phyloP scores from a whole-genome alignment of 1,284 basidiomycete genomes.

The Rhodotorula sp. region DNA sequence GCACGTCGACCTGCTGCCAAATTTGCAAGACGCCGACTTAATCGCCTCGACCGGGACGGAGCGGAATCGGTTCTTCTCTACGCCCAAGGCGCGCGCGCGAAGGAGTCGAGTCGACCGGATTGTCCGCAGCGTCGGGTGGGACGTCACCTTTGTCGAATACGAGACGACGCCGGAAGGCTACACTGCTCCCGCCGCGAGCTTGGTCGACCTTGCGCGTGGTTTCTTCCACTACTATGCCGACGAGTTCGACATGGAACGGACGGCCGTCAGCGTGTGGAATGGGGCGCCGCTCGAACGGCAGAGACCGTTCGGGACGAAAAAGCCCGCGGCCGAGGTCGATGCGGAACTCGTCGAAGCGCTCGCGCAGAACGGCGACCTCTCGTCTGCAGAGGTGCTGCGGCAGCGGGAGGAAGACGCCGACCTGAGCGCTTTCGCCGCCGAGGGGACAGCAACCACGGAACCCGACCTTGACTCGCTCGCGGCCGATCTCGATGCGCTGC shows the following conservation, averaged over 20 bases:
- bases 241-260: constrained; percentile 12
- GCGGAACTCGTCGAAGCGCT: background rate
- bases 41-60: constrained; percentile 34
- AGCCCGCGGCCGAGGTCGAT: background rate
- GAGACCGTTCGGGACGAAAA: constrained; percentile 4
- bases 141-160: constrained; percentile 37
- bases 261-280: constrained; percentile 26
- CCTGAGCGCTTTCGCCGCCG: background rate
- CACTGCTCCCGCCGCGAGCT: background rate
- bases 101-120: constrained; percentile 5
- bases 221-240: constrained; percentile 33
- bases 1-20: constrained; percentile 45
- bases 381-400: constrained; percentile 7
- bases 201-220: constrained; percentile 30
- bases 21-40: constrained; percentile 46
- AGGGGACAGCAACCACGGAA: background rate
- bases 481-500: constrained; percentile 15
- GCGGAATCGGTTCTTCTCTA: constrained; percentile 40
- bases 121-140: constrained; percentile 29
- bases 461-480: constrained; percentile 1
- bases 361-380: background rate
- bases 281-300: constrained; percentile 20
- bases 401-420: constrained; percentile 22
- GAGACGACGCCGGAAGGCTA: constrained; percentile 10
- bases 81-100: constrained; percentile 18